A percentile compares a stretch with the other conserved stretches of the same genome.
Evolutionary conservation across 345 rosid genomes (phyloP).

Genomic region (Citrus australasica): DNA sequence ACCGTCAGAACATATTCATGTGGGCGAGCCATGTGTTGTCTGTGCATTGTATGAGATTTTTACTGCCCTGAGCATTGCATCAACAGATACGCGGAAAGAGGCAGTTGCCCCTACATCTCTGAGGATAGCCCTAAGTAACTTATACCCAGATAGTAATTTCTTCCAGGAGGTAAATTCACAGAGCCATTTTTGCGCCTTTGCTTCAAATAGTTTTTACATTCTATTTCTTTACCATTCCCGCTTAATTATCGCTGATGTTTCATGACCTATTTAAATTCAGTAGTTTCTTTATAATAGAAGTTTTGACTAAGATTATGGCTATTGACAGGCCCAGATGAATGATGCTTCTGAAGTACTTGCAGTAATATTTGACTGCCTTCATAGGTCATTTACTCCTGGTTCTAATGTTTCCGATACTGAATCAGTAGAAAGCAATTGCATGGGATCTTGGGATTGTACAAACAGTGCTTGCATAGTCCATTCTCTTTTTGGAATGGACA

Average conservation of each 20-base stretch:
- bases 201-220: neutral
- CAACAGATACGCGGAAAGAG: conserved; percentile 54
- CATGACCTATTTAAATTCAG: neutral
- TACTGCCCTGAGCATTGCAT: conserved; percentile 56
- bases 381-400: conserved; percentile 66
- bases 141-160: conserved; percentile 86
- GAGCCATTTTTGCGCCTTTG: conserved; percentile 9
- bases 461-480: conserved; percentile 71
- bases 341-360: conserved; percentile 97
- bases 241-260: neutral
- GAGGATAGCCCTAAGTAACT: conserved; percentile 83
- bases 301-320: conserved; percentile 15
- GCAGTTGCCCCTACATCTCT: conserved; percentile 86
- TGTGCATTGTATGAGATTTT: conserved; percentile 80
- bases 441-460: conserved; percentile 81
- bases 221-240: neutral
- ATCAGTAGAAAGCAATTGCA: conserved; percentile 54
- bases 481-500: conserved; percentile 89
- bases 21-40: conserved; percentile 93
- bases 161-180: conserved; percentile 79
- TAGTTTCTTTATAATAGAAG: neutral
- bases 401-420: conserved; percentile 57
- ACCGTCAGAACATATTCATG: conserved; percentile 66
- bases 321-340: conserved; percentile 91
- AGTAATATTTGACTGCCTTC: conserved; percentile 89